A percentile compares a stretch with the other conserved stretches of the same genome.
Conservation (phyloP, 257 asterid genomes). For the Thymus quinquecostatus region DNA sequence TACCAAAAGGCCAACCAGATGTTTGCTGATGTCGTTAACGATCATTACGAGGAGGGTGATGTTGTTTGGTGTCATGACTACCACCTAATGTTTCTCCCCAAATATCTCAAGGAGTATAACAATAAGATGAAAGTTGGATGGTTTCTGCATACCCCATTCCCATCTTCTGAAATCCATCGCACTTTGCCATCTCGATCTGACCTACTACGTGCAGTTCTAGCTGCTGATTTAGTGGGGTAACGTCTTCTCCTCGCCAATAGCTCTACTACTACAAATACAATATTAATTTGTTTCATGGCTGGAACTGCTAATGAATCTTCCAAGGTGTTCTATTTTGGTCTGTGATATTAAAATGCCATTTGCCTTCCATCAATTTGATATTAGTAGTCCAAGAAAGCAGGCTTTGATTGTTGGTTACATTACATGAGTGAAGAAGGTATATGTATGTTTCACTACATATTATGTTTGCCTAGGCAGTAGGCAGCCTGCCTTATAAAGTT, state of each 20-base stretch:
- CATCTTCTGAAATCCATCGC: constrained; percentile 94
- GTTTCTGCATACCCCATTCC: constrained; percentile 97
- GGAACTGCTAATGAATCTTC: constrained; percentile 1
- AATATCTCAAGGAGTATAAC: constrained; percentile 73
- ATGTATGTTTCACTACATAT: no score
- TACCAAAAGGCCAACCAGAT: constrained; percentile 84
- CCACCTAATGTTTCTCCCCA: constrained; percentile 94
- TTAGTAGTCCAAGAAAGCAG: no score
- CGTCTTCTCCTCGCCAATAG: constrained; percentile 13
- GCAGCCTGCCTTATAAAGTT: no score
- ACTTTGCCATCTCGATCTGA: constrained; percentile 93
- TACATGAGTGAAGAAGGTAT: no score
- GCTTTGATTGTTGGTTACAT: no score
- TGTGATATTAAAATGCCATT: no score
- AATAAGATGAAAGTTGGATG: constrained; percentile 91
- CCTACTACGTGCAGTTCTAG: constrained; percentile 78
- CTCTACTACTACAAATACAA: not conserved
- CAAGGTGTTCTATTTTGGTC: no score
- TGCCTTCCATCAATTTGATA: no score
- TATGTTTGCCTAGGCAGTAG: no score
- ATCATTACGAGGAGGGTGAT: constrained; percentile 84
- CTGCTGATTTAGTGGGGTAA: constrained; percentile 96
- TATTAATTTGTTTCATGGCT: not conserved
- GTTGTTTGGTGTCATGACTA: constrained; percentile 98
- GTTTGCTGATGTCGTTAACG: constrained; percentile 91